These are phyloP conservation scores for Aspergillus floridensis DNA, from an alignment of 2,329 filamentous ascomycete species.

Conservation along the genomic window DNA sequence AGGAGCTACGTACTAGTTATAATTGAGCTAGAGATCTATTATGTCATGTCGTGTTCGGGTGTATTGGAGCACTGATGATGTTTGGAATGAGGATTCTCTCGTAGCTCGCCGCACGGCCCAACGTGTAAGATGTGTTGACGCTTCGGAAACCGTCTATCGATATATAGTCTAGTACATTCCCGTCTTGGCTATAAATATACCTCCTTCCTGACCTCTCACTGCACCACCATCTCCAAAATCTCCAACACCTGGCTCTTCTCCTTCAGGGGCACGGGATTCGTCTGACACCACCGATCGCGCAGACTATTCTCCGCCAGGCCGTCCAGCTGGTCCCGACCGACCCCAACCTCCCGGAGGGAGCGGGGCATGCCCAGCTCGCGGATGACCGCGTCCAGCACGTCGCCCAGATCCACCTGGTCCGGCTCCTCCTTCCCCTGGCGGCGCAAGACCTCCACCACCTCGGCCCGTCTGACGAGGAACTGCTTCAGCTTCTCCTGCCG, in stretches of 20 bases:
- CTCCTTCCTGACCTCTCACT: not conserved
- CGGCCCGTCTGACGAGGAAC: slow-evolving; percentile 40
- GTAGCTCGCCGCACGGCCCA: too few relatives aligned
- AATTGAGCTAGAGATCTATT: not conserved
- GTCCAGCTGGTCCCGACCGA: slow-evolving; percentile 50
- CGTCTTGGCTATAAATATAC: not conserved
- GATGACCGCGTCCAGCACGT: slow-evolving; percentile 53
- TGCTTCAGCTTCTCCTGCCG: slow-evolving; percentile 43
- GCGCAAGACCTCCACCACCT: slow-evolving; percentile 39
- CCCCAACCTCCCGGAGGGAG: slow-evolving; percentile 51
- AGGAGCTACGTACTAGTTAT: slow-evolving; percentile 1
- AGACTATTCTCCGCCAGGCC: slow-evolving; percentile 51
- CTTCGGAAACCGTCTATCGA: too few relatives aligned
- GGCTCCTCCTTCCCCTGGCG: slow-evolving; percentile 22
- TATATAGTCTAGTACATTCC: not conserved
- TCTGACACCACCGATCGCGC: slow-evolving; percentile 50
- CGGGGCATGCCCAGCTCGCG: slow-evolving; percentile 55
- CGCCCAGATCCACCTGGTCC: slow-evolving; percentile 45
- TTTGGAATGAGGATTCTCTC: too few relatives aligned
- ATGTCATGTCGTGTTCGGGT: not conserved
- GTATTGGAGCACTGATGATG: not conserved
- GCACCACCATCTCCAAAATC: slow-evolving; percentile 47
- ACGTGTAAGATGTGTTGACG: too few relatives aligned
- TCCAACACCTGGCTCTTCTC: slow-evolving; percentile 52
- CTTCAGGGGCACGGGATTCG: slow-evolving; percentile 51